Evolutionary conservation across 306 rosid species (phyloP).

Genomic region (Trifolium pratense): DNA sequence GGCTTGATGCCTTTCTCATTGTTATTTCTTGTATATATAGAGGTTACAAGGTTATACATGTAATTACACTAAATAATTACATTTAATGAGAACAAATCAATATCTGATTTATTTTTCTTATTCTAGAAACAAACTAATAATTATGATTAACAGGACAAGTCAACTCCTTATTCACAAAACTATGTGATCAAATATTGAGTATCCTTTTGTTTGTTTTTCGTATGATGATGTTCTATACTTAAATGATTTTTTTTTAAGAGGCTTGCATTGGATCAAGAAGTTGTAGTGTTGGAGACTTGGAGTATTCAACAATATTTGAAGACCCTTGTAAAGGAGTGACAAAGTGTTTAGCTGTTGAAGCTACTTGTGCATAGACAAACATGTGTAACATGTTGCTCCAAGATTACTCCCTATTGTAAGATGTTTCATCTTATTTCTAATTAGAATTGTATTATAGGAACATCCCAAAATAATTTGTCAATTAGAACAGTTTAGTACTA

Average conservation of each 20-base stretch:
- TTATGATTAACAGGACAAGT: no score
- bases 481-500: slow-evolving; percentile 10
- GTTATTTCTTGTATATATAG: no score
- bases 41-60: no score
- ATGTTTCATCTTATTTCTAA: slow-evolving; percentile 29
- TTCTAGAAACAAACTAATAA: no score
- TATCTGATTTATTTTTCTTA: no score
- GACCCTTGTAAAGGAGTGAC: slow-evolving; percentile 74
- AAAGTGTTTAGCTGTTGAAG: slow-evolving; percentile 98
- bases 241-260: slow-evolving; percentile 45
- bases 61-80: no score
- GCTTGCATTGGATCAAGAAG: slow-evolving; percentile 82
- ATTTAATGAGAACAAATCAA: no score
- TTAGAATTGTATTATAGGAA: slow-evolving; percentile 30
- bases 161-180: no score
- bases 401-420: slow-evolving; percentile 32
- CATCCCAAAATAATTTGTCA: slow-evolving; percentile 5
- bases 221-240: neutral
- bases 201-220: no score
- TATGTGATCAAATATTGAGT: no score
- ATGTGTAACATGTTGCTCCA: slow-evolving; percentile 21
- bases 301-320: slow-evolving; percentile 70
- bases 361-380: slow-evolving; percentile 60
- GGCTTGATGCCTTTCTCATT: no score
- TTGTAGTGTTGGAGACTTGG: slow-evolving; percentile 73